A percentile compares a stretch with the other conserved stretches of the same genome.
Conservation (phyloP, 2,329 filamentous ascomycete species). For the Alternaria angustiovoidea region DNA sequence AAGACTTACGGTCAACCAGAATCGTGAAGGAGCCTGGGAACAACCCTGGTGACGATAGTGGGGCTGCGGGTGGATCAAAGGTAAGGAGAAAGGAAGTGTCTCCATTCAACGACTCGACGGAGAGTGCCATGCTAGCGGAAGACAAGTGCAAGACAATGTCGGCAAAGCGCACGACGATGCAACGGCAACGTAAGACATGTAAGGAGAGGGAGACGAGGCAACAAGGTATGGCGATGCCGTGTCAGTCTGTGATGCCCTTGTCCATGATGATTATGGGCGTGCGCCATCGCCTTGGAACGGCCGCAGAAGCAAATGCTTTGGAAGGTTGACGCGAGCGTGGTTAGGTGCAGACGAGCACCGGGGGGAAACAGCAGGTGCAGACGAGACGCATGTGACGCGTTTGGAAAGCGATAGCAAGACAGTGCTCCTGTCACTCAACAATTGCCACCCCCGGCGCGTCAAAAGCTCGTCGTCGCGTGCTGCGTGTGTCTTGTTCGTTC, state of each 20-base stretch:
- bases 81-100: slow-evolving; percentile 72
- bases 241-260: slow-evolving; percentile 18
- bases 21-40: slow-evolving; percentile 67
- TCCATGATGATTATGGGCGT: slow-evolving; percentile 11
- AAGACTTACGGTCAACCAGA: slow-evolving; percentile 66
- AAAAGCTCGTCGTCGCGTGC: not conserved
- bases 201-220: slow-evolving; percentile 4
- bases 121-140: slow-evolving; percentile 64
- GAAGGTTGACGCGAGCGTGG: slow-evolving; percentile 19
- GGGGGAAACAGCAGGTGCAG: slow-evolving; percentile 14
- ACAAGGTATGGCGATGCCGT: slow-evolving; percentile 2
- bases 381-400: slow-evolving; percentile 13
- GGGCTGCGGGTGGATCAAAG: slow-evolving; percentile 64
- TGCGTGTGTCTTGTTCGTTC: not conserved
- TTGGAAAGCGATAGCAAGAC: slow-evolving; percentile 7
- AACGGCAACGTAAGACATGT: slow-evolving; percentile 7
- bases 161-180: slow-evolving; percentile 9
- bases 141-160: slow-evolving; percentile 6
- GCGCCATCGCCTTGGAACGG: slow-evolving; percentile 11
- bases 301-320: slow-evolving; percentile 7
- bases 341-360: slow-evolving; percentile 13
- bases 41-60: slow-evolving; percentile 47
- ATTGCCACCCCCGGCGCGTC: not conserved
- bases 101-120: slow-evolving; percentile 69
- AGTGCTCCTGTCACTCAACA: slow-evolving; percentile 5